Evolutionary conservation across 257 asterid species (phyloP).

Genomic region (Buddleja alternifolia): DNA sequence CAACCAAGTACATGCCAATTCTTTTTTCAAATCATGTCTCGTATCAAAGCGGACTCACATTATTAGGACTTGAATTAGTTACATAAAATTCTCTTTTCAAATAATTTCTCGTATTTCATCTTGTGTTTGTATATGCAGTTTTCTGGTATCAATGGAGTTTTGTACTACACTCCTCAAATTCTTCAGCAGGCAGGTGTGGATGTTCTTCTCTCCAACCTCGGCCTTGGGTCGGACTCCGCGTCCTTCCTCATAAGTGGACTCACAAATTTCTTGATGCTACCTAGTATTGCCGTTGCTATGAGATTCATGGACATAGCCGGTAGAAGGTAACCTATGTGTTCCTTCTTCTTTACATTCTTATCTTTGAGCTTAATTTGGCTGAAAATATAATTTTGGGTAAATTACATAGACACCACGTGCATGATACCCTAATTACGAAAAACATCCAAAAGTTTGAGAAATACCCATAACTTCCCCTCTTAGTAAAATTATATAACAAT

Average conservation of each 20-base stretch:
- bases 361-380: not conserved
- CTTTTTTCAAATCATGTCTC: too few relatives aligned
- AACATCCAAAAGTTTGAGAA: too few relatives aligned
- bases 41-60: too few relatives aligned
- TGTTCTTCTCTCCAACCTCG: constrained; percentile 79
- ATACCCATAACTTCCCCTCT: too few relatives aligned
- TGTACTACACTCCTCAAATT: constrained; percentile 95
- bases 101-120: not conserved
- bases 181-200: constrained; percentile 90
- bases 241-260: constrained; percentile 76
- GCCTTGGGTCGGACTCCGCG: constrained; percentile 71
- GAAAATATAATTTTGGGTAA: too few relatives aligned
- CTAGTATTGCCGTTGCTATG: constrained; percentile 77
- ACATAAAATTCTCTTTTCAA: too few relatives aligned
- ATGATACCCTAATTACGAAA: too few relatives aligned
- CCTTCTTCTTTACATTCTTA: not conserved
- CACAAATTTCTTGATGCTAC: constrained; percentile 70
- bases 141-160: constrained; percentile 91
- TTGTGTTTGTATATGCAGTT: constrained; percentile 55
- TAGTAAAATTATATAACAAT: too few relatives aligned
- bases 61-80: too few relatives aligned
- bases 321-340: constrained; percentile 61
- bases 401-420: too few relatives aligned
- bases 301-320: constrained; percentile 89
- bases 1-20: too few relatives aligned